Base-by-base conservation (phyloP, 1,284 basidiomycete genomes). In the Ustilago cynodontis region DNA sequence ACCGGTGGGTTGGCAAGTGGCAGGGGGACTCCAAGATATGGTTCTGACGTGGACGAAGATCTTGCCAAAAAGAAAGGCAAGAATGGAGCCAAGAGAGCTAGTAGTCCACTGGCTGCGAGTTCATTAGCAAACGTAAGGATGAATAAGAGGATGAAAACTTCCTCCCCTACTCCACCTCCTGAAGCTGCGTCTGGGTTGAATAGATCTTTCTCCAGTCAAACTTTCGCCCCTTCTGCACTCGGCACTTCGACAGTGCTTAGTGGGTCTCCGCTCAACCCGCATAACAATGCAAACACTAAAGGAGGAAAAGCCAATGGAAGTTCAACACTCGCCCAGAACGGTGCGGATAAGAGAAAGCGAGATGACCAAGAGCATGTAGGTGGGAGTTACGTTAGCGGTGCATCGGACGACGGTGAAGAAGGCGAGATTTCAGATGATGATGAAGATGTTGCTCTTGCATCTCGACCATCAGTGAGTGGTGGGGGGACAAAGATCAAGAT, bases 111-210 rank as follows among this genome's bases (percentile, higher is more conserved):
- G 0, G 68, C 71, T 7, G 58, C 70, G 4, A 66, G 51, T 35
- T n/a, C 65, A 1, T 9, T 72, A 16, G 66, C 75, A 16, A 65
- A 65, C 8, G 70, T 60, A 11, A 63, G 69, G 14, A 74, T 78
- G 68, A 74, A 65, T 47, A 79, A 79, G 26, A 59, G 71, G 37
- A 62, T 73, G 59, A 79, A 79, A 52, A 79, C 69, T 4, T 73
- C 64, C 49, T 70, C 64, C 1, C 73, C 77, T 14, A 76, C 77
- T 1, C 77, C 77, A 3, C 77, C 73, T 2, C 77, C 47, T 1
- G 24, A 28, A 22, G 29, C 10, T 1, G n/a, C n/a, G n/a, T 56
- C 41, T 10, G 70, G 73, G 6, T 60, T 76, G 77, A 55, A 33
- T 22, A 45, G 74, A 18, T 55, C 57, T 7, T 66, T 66, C 33